Evolutionary conservation across 1,284 basidiomycete genomes (phyloP).

Genomic region (Athelia sp.): DNA sequence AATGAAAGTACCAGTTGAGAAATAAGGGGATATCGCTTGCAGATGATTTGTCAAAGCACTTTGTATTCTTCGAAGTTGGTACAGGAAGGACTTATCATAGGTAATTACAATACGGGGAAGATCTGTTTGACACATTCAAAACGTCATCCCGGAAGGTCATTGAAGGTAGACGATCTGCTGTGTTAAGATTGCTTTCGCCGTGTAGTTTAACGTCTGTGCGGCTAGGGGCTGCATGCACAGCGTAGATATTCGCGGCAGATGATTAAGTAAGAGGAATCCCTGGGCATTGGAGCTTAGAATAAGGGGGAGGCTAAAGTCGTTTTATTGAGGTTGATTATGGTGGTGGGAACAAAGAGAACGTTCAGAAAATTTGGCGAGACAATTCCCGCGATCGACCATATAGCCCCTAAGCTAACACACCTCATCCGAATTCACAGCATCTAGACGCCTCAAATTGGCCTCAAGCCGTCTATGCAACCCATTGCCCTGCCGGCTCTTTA

Average conservation of each 20-base stretch:
- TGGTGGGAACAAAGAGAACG: background rate
- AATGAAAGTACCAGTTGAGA: too few species aligned
- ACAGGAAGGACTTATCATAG: too few species aligned
- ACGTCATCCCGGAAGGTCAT: constrained; percentile 36
- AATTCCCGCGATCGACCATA: too few species aligned
- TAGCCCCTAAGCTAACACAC: too few species aligned
- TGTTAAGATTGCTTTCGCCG: constrained; percentile 42
- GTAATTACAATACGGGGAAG: background rate
- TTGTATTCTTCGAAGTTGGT: too few species aligned
- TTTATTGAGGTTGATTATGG: background rate
- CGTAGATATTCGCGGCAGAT: constrained; percentile 62
- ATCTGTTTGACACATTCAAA: constrained; percentile 54
- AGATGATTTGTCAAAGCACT: too few species aligned
- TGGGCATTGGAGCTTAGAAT: background rate
- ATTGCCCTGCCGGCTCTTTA: background rate
- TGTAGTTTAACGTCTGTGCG: constrained; percentile 63
- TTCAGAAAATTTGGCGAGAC: too few species aligned
- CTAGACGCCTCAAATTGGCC: too few species aligned
- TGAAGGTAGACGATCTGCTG: constrained; percentile 55
- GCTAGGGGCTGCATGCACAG: constrained; percentile 36
- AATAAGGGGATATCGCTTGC: too few species aligned
- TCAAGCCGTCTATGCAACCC: background rate
- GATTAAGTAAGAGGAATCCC: constrained; percentile 1
- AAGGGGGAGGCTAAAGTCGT: background rate
- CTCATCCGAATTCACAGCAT: too few species aligned